Conservation (phyloP, 108 stramenopile species). For the Aureococcus anophagefferens region DNA sequence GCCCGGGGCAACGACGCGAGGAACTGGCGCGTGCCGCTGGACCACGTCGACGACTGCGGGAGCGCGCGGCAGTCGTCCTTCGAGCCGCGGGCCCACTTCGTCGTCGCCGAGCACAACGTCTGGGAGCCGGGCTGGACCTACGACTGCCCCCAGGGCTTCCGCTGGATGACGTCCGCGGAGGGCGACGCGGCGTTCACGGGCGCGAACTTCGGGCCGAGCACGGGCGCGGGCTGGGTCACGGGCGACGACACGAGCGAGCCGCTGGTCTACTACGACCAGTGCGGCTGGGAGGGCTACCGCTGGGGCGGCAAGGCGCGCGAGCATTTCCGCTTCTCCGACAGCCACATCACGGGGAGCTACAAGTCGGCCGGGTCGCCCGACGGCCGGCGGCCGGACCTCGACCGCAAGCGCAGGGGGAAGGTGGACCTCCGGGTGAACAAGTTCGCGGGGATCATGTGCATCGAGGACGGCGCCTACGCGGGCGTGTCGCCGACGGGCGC, state of each 20-base stretch:
- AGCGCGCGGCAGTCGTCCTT: conserved; percentile 23
- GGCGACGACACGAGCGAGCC: conserved; percentile 2
- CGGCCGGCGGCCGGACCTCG: conserved; percentile 18
- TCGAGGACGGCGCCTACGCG: conserved; percentile 8
- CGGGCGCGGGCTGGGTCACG: too few species aligned
- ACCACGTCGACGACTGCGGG: conserved; percentile 26
- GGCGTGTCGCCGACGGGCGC: conserved; percentile 9
- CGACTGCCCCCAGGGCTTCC: conserved; percentile 36
- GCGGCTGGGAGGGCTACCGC: conserved; percentile 32
- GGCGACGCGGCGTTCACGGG: conserved; percentile 18
- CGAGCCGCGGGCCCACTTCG: conserved; percentile 21
- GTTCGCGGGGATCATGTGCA: conserved; percentile 33
- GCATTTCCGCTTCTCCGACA: conserved; percentile 36
- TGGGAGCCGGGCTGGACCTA: conserved; percentile 26
- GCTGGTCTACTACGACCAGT: conserved; percentile 24
- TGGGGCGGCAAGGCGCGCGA: conserved; percentile 20
- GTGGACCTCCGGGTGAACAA: not conserved
- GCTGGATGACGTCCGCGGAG: conserved; percentile 22
- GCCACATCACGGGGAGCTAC: conserved; percentile 23
- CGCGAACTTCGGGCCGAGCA: not conserved
- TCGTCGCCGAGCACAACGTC: conserved; percentile 21
- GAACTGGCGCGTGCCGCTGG: not conserved
- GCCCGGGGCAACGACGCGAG: not conserved
- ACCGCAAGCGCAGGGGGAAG: not conserved
- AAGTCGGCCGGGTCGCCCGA: conserved; percentile 32